A percentile compares a stretch with the other conserved stretches of the same genome.
phyloP scores from a whole-genome alignment of 75 land plant species.

The Azolla pinnata region DNA sequence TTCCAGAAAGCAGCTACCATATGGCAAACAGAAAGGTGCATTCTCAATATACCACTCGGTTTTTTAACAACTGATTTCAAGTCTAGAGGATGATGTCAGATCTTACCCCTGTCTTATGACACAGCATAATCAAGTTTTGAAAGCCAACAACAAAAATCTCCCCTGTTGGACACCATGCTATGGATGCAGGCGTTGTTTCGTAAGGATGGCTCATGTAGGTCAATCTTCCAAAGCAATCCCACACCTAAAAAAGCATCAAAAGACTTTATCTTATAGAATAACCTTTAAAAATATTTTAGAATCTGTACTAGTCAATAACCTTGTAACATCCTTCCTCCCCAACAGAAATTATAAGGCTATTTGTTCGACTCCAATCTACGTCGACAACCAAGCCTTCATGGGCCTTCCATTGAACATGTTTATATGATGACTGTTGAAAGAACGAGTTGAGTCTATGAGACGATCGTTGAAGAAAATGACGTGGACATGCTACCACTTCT shows the following conservation, averaged over 20 bases:
- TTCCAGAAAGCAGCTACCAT: no score
- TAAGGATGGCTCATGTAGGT: constrained; percentile 14
- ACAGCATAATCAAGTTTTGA: constrained; percentile 16
- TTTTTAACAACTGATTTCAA: no score
- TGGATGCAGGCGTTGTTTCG: constrained; percentile 10
- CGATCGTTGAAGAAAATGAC: neutral
- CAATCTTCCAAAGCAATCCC: constrained; percentile 36
- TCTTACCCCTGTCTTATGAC: constrained; percentile 36
- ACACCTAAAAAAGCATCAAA: constrained; percentile 18
- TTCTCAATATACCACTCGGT: no score
- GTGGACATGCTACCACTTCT: neutral
- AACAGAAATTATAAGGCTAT: constrained; percentile 18
- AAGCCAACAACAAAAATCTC: constrained; percentile 30
- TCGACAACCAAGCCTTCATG: constrained; percentile 24
- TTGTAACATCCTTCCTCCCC: constrained; percentile 33
- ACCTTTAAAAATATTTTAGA: neutral
- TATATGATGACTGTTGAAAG: constrained; percentile 16
- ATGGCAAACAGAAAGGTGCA: no score
- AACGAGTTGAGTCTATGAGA: neutral
- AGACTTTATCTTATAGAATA: neutral
- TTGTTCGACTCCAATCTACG: constrained; percentile 31
- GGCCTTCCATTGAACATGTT: constrained; percentile 22
- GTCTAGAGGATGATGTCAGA: no score
- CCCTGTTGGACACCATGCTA: constrained; percentile 39
- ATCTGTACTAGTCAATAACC: constrained; percentile 7